Percentiles rank a stretch among this genome's conserved stretches.
phyloP scores from a whole-genome alignment of 805 yeast genomes.

The Cyberlindnera mycetangii region DNA sequence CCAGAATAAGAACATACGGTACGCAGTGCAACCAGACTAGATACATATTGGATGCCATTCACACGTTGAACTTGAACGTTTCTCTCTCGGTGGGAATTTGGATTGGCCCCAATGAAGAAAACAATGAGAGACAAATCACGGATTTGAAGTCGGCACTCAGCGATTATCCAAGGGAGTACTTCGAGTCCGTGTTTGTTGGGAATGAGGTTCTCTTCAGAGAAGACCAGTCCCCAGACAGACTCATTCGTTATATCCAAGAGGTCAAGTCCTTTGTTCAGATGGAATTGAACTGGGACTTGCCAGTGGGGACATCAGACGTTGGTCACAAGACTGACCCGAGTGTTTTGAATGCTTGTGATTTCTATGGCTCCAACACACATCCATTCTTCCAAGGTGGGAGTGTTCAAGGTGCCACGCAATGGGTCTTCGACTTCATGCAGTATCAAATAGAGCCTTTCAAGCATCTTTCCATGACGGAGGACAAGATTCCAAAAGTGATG shows the following conservation, averaged over 20 bases:
- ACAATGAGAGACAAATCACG: conserved; percentile 44
- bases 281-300: conserved; percentile 37
- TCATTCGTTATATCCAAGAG: conserved; percentile 41
- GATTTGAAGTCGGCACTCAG: conserved; percentile 41
- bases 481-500: conserved; percentile 32
- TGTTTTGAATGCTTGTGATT: conserved; percentile 45
- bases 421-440: conserved; percentile 50
- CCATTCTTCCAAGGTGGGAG: conserved; percentile 64
- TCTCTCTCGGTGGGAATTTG: conserved; percentile 61
- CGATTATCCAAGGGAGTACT: conserved; percentile 41
- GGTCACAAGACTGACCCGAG: conserved; percentile 44
- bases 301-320: conserved; percentile 62
- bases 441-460: conserved; percentile 41
- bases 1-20: conserved; percentile 55
- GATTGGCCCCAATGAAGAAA: conserved; percentile 46
- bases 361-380: conserved; percentile 61
- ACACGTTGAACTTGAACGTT: conserved; percentile 47
- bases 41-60: conserved; percentile 50
- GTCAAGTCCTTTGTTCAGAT: conserved; percentile 37
- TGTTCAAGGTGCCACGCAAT: conserved; percentile 44
- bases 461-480: conserved; percentile 20
- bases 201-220: conserved; percentile 59
- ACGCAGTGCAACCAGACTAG: conserved; percentile 59
- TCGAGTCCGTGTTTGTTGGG: conserved; percentile 56
- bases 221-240: conserved; percentile 38